A percentile compares a stretch with the other conserved stretches of the same genome.
These are phyloP conservation scores for Thuja plicata DNA, from an alignment of 83 land plant species.

Conservation along the genomic window DNA sequence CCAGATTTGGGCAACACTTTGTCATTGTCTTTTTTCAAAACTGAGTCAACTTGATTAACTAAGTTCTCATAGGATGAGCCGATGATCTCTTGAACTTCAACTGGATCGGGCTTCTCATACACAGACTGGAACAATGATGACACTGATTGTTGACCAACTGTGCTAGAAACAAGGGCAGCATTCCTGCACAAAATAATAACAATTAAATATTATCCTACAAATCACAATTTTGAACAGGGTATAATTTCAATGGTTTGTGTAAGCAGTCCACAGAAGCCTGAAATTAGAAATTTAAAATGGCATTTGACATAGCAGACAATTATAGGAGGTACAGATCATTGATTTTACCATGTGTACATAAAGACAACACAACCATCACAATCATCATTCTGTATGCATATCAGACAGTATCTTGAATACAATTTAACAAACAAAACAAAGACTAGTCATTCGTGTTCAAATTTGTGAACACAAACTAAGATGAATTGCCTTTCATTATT, in stretches of 20 bases:
- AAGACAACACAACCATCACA: background rate
- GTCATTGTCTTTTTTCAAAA: slow-evolving; percentile 7
- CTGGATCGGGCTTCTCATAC: background rate
- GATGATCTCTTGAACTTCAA: background rate
- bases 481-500: background rate
- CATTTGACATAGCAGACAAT: background rate
- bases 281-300: background rate
- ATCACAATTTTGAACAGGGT: background rate
- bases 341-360: background rate
- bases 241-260: background rate
- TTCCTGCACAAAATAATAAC: background rate
- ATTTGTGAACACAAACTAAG: background rate
- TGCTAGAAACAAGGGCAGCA: background rate
- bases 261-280: background rate
- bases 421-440: background rate
- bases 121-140: background rate
- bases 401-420: background rate
- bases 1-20: background rate
- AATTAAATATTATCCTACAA: background rate
- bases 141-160: background rate
- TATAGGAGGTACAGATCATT: background rate
- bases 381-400: background rate
- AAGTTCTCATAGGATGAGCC: background rate
- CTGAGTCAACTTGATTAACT: slow-evolving; percentile 22
- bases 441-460: background rate